Evolutionary conservation across 2,329 filamentous ascomycete genomes (phyloP).

Genomic region (Neobulgaria alba): DNA sequence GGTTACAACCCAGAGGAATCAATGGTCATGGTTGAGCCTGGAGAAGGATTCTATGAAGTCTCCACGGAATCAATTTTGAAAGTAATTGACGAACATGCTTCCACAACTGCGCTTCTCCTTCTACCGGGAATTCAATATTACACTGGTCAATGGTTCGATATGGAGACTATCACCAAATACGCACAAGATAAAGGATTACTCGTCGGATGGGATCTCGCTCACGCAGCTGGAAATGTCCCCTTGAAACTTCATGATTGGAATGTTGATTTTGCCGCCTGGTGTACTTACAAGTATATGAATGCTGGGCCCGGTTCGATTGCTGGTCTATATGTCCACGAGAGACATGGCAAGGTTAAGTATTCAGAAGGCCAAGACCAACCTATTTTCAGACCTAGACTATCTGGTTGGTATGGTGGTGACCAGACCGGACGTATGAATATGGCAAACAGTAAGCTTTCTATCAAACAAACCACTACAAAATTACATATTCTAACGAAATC

Average conservation of each 20-base stretch:
- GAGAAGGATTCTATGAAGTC: slow-evolving; percentile 48
- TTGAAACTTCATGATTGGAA: slow-evolving; percentile 77
- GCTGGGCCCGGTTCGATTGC: slow-evolving; percentile 75
- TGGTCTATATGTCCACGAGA: slow-evolving; percentile 72
- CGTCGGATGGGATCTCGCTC: slow-evolving; percentile 83
- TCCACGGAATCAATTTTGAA: slow-evolving; percentile 63
- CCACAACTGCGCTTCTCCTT: slow-evolving; percentile 65
- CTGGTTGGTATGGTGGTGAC: slow-evolving; percentile 83
- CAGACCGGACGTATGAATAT: slow-evolving; percentile 72
- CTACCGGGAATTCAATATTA: slow-evolving; percentile 89
- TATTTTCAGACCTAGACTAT: slow-evolving; percentile 56
- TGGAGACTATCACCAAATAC: slow-evolving; percentile 67
- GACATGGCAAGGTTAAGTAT: slow-evolving; percentile 51
- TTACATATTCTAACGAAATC: slow-evolving; percentile 11
- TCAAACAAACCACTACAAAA: slow-evolving; percentile 14
- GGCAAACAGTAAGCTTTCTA: slow-evolving; percentile 48
- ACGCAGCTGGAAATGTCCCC: slow-evolving; percentile 77
- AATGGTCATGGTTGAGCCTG: slow-evolving; percentile 67
- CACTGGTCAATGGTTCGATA: slow-evolving; percentile 82
- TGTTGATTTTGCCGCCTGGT: slow-evolving; percentile 89
- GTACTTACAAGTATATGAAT: slow-evolving; percentile 92
- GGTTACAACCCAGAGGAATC: slow-evolving; percentile 52
- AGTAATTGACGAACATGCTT: slow-evolving; percentile 66
- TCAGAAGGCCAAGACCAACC: slow-evolving; percentile 32
- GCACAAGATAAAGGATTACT: slow-evolving; percentile 63